Base-by-base conservation (phyloP, 2,329 filamentous ascomycete genomes). In the Sporothrix protearum region DNA sequence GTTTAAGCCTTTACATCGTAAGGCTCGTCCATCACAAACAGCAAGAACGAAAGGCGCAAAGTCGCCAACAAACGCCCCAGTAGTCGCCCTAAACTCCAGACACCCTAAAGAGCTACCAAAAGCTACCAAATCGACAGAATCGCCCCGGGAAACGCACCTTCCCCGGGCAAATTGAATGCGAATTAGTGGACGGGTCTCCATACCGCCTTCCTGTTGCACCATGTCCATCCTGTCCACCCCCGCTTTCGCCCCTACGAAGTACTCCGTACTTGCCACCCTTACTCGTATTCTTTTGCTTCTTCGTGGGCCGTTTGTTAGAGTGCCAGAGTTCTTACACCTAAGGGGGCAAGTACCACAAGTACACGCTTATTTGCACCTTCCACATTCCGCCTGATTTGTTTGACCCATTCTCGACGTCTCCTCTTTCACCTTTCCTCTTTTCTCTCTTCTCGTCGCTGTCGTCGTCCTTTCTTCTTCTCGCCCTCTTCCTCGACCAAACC, bases 241-340 rank as follows among this genome's bases (percentile, higher is more conserved):
- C 70, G 70, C 70, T 71, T 71, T 71, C 33, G 8, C 70, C 70
- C 55, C 64, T 69, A 66, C 39, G 55, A 25, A 66, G 55, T 47
- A 42, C n/a, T n/a, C n/a, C n/a, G 8, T 42, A 53, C 47, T 33
- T 28, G 39, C 64, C 64, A 47, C 47, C 63, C 12, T 61, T 51
- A 42, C 39, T 30, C 36, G 36, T 39, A 42, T 49, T 30, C 36
- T 49, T 39, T 36, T 57, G 33, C 47, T 25, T n/a, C n/a, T n/a
- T n/a, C n/a, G n/a, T n/a, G n/a, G 36, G 42, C 45, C 57, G 9
- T 49, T 25, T n/a, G 12, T 16, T 51, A 22, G 49, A 51, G 49
- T 51, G 49, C n/a, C 22, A 42, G 9, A 42, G 8, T 63, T 19
- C 36, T 63, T 64, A 64, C 59, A 64, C 36, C 59, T 28, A 45